phyloP scores from a whole-genome alignment of 2,329 filamentous ascomycete species.

The Cladosporium sp. region DNA sequence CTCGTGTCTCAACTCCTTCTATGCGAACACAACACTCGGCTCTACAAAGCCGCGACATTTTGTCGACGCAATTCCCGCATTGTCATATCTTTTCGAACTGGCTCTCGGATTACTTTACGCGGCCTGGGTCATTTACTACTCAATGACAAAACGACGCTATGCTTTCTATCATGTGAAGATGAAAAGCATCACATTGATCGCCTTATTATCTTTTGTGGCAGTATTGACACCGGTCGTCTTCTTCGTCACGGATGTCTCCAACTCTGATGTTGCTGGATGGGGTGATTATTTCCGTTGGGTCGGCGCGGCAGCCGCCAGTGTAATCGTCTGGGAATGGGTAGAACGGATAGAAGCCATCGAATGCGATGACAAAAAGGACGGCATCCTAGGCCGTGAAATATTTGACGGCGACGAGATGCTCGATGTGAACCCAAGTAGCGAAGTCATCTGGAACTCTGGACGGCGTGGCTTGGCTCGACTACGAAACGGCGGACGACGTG shows the following conservation, averaged over 20 bases:
- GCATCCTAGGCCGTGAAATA: conserved; percentile 84
- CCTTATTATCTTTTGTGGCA: conserved; percentile 75
- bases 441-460: conserved; percentile 54
- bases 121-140: conserved; percentile 91
- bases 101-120: conserved; percentile 85
- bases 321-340: conserved; percentile 99
- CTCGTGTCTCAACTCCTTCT: conserved; percentile 86
- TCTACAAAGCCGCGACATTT: conserved; percentile 70
- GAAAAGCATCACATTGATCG: conserved; percentile 83
- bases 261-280: conserved; percentile 85
- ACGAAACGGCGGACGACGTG: conserved; percentile 34
- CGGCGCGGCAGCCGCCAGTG: conserved; percentile 88
- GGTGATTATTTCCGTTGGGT: conserved; percentile 96
- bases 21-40: conserved; percentile 53
- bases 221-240: conserved; percentile 89
- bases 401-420: conserved; percentile 95
- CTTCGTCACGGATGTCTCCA: conserved; percentile 86
- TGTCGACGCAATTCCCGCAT: conserved; percentile 83
- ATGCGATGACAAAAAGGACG: conserved; percentile 90
- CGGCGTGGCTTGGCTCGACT: conserved; percentile 41
- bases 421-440: conserved; percentile 64
- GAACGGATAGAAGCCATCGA: conserved; percentile 91
- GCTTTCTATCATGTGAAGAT: conserved; percentile 89
- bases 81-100: conserved; percentile 88
- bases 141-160: conserved; percentile 86